phyloP scores from a whole-genome alignment of 208 protist genomes.

The Leptomonas seymouri region DNA sequence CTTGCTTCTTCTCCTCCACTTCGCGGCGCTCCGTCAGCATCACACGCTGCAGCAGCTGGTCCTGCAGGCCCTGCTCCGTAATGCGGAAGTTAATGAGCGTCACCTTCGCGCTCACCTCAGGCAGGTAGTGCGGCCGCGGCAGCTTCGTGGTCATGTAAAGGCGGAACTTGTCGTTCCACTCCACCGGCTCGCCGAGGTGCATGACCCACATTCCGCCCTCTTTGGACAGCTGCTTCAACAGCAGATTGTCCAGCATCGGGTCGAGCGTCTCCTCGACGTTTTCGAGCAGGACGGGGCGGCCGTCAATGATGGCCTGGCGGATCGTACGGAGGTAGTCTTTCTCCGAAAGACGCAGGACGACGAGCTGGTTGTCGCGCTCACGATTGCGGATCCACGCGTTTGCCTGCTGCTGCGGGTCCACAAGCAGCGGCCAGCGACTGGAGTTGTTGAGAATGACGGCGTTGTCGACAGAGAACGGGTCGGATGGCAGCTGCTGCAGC shows the following conservation, averaged over 20 bases:
- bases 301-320: slow-evolving; percentile 94
- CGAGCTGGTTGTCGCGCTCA: slow-evolving; percentile 85
- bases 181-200: slow-evolving; percentile 96
- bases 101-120: slow-evolving; percentile 97
- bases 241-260: slow-evolving; percentile 97
- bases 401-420: slow-evolving; percentile 95
- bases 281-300: slow-evolving; percentile 95
- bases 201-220: slow-evolving; percentile 91
- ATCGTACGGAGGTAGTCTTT: slow-evolving; percentile 85
- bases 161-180: slow-evolving; percentile 96
- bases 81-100: slow-evolving; percentile 98
- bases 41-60: slow-evolving; percentile 96
- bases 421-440: slow-evolving; percentile 92
- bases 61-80: slow-evolving; percentile 95
- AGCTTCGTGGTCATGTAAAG: slow-evolving; percentile 99
- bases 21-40: slow-evolving; percentile 95
- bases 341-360: slow-evolving; percentile 85
- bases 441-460: slow-evolving; percentile 93
- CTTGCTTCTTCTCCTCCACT: slow-evolving; percentile 96
- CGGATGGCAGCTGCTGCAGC: slow-evolving; percentile 92
- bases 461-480: slow-evolving; percentile 95
- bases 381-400: slow-evolving; percentile 95
- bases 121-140: slow-evolving; percentile 97
- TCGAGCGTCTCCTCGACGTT: slow-evolving; percentile 97
- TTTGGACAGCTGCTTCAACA: slow-evolving; percentile 94